A percentile compares a stretch with the other conserved stretches of the same genome.
Conservation (phyloP, 768 basidiomycete species). For the Amanita polypyramis region DNA sequence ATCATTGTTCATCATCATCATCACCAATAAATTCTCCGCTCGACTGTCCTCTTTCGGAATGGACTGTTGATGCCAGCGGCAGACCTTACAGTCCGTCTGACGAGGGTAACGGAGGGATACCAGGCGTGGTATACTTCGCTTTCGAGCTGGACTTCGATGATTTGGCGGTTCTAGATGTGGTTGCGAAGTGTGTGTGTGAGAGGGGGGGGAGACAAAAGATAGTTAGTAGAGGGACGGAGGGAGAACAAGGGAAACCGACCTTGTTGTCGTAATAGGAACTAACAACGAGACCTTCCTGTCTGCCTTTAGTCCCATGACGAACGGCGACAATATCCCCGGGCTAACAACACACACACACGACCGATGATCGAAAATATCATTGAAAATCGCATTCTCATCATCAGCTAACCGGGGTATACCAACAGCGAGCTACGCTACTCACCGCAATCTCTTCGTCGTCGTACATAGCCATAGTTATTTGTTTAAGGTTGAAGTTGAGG, state of each 20-base stretch:
- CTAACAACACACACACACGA: too few relatives aligned
- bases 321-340: constrained; percentile 78
- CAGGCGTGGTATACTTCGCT: constrained; percentile 61
- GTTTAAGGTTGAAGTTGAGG: too few relatives aligned
- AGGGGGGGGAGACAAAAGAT: background rate
- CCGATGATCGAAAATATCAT: too few relatives aligned
- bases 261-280: constrained; percentile 62
- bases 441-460: too few relatives aligned
- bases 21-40: constrained; percentile 73
- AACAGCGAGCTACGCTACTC: too few relatives aligned
- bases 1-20: background rate
- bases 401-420: too few relatives aligned
- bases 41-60: constrained; percentile 42
- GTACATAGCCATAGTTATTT: too few relatives aligned
- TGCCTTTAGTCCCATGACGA: constrained; percentile 54
- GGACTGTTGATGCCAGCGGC: constrained; percentile 22
- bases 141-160: constrained; percentile 77
- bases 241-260: constrained; percentile 31
- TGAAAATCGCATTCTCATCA: too few relatives aligned
- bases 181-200: background rate
- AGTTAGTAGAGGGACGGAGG: too few relatives aligned
- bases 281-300: constrained; percentile 72
- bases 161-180: constrained; percentile 57
- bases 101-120: constrained; percentile 73
- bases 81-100: constrained; percentile 62